Percentiles rank a stretch among this genome's conserved stretches.
phyloP scores from a whole-genome alignment of 257 asterid species.

The Nicotiana otophora region DNA sequence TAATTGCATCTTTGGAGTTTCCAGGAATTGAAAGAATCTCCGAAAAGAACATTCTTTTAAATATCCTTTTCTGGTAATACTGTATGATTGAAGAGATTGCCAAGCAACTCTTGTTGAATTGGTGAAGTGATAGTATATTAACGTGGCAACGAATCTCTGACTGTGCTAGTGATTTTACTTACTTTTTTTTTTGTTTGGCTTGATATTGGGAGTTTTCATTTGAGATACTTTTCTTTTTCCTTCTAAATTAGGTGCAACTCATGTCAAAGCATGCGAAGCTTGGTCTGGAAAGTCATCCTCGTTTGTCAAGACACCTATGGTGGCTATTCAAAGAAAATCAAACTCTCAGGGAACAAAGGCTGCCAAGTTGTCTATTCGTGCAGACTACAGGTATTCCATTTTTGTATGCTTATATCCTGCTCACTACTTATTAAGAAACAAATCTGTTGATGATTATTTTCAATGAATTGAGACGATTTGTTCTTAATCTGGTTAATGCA shows the following conservation, averaged over 20 bases:
- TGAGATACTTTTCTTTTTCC: neutral
- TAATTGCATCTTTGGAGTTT: neutral
- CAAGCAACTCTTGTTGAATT: neutral
- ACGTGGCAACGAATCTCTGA: neutral
- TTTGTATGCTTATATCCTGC: neutral
- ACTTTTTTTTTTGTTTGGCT: neutral
- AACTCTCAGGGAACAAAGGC: constrained; percentile 19
- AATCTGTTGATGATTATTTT: neutral
- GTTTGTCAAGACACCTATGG: constrained; percentile 33
- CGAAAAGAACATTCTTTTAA: neutral
- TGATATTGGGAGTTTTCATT: neutral
- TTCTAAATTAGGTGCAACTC: constrained; percentile 40
- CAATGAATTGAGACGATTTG: neutral
- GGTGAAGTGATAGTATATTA: neutral
- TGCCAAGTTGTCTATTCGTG: constrained; percentile 38
- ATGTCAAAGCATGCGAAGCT: constrained; percentile 21
- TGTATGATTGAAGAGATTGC: neutral
- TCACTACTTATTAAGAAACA: neutral
- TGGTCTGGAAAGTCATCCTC: constrained; percentile 35
- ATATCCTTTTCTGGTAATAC: neutral
- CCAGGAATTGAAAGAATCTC: neutral
- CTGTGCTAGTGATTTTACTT: neutral
- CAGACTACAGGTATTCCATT: constrained; percentile 46
- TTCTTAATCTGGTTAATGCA: neutral
- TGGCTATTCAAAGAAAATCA: constrained; percentile 26